Conservation (phyloP, 306 rosid species). For the Rosa chinensis region DNA sequence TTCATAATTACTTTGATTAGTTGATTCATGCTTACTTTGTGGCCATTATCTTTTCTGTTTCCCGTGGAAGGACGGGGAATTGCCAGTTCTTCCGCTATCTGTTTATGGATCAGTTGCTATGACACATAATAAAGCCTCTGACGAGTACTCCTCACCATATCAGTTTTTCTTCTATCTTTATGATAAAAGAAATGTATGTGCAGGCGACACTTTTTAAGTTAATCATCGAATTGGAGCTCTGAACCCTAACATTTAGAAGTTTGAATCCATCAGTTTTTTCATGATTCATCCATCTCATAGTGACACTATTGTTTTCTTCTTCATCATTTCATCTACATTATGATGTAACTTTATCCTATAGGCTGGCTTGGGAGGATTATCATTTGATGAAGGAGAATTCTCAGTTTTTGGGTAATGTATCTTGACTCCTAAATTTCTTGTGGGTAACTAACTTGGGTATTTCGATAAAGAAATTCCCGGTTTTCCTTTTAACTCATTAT, state of each 20-base stretch:
- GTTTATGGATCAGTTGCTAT: conserved; percentile 92
- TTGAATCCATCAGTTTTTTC: conserved; percentile 2
- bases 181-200: conserved; percentile 80
- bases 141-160: conserved; percentile 82
- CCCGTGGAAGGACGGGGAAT: conserved; percentile 79
- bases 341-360: too few relatives aligned
- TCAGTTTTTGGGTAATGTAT: too few relatives aligned
- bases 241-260: conserved; percentile 8
- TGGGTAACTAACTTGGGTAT: too few relatives aligned
- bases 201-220: neutral
- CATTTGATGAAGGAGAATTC: too few relatives aligned
- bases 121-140: conserved; percentile 88
- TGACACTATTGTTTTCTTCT: too few relatives aligned
- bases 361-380: too few relatives aligned
- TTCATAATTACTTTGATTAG: conserved; percentile 2
- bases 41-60: neutral
- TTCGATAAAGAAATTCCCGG: neutral
- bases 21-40: conserved; percentile 4
- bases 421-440: too few relatives aligned
- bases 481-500: neutral
- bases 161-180: conserved; percentile 94
- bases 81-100: conserved; percentile 91
- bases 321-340: too few relatives aligned
- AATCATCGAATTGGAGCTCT: neutral
- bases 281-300: neutral